Evolutionary conservation across 768 basidiomycete species (phyloP).

Genomic region (Cubamyces sp.): DNA sequence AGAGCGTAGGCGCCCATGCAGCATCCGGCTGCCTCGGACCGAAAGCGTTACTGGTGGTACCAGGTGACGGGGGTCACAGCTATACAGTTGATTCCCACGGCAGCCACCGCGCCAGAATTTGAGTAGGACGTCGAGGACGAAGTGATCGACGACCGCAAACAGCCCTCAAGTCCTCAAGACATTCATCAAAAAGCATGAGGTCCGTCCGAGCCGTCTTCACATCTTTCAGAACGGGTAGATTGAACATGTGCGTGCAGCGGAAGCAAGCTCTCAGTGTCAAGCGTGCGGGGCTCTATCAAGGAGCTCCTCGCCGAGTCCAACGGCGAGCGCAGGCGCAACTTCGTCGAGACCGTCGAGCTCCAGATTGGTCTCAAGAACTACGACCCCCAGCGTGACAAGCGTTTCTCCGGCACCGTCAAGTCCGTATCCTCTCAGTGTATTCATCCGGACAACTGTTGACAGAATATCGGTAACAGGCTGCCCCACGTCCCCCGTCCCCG

Average conservation of each 20-base stretch:
- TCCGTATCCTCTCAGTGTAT: constrained; percentile 40
- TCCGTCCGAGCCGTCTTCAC: constrained; percentile 18
- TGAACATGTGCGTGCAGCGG: constrained; percentile 25
- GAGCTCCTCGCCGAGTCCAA: constrained; percentile 83
- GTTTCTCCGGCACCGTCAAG: constrained; percentile 99
- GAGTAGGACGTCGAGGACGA: background rate
- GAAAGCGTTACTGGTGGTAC: no score
- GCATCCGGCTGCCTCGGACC: background rate
- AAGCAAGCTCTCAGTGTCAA: constrained; percentile 97
- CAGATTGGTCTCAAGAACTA: constrained; percentile 99
- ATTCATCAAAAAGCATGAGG: constrained; percentile 34
- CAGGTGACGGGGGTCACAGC: constrained; percentile 6
- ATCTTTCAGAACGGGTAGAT: background rate
- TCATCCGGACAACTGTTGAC: background rate
- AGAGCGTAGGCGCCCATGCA: no score
- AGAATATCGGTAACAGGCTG: constrained; percentile 55
- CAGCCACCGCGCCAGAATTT: constrained; percentile 5
- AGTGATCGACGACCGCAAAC: constrained; percentile 9
- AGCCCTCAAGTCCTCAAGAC: constrained; percentile 24
- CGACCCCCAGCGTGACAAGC: constrained; percentile 99
- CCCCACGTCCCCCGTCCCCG: constrained; percentile 97
- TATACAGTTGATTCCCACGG: constrained; percentile 27
- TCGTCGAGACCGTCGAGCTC: constrained; percentile 94
- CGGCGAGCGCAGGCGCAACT: constrained; percentile 91
- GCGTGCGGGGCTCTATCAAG: constrained; percentile 98